These are phyloP conservation scores for Fusarium graminum DNA, from an alignment of 2,329 filamentous ascomycete genomes.

Conservation along the genomic window DNA sequence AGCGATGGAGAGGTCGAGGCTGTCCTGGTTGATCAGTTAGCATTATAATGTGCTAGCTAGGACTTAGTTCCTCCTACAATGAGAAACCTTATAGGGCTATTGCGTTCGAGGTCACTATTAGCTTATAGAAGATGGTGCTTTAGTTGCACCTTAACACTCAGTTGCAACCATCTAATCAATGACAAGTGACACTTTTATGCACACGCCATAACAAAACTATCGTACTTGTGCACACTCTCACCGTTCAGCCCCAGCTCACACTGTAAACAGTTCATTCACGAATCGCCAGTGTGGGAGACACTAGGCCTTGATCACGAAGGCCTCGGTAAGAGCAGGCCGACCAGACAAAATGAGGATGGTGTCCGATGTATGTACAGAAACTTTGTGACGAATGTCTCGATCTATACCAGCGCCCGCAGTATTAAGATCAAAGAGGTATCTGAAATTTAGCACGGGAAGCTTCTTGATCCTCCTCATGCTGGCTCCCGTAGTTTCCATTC, in stretches of 20 bases:
- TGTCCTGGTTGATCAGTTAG: constrained; percentile 4
- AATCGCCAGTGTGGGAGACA: background rate
- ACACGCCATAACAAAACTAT: background rate
- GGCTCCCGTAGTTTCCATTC: constrained; percentile 26
- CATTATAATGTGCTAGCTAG: background rate
- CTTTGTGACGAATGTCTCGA: constrained; percentile 2
- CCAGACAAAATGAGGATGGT: constrained; percentile 5
- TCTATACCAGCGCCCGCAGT: constrained; percentile 31
- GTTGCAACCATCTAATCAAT: background rate
- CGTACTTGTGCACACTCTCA: background rate
- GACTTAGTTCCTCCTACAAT: background rate
- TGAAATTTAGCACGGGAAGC: constrained; percentile 12
- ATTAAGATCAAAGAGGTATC: constrained; percentile 16
- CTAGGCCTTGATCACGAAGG: background rate
- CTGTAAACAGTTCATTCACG: background rate
- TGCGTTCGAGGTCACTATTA: background rate
- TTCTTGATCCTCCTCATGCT: constrained; percentile 18
- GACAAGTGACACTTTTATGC: background rate
- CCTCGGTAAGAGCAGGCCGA: constrained; percentile 1
- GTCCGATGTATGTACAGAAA: constrained; percentile 6
- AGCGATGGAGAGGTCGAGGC: constrained; percentile 7
- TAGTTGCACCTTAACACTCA: background rate
- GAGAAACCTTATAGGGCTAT: constrained; percentile 3
- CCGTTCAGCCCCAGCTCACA: background rate
- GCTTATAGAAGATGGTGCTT: background rate